phyloP scores from a whole-genome alignment of 176 grass and related monocot genomes.

The Luzula sylvatica region DNA sequence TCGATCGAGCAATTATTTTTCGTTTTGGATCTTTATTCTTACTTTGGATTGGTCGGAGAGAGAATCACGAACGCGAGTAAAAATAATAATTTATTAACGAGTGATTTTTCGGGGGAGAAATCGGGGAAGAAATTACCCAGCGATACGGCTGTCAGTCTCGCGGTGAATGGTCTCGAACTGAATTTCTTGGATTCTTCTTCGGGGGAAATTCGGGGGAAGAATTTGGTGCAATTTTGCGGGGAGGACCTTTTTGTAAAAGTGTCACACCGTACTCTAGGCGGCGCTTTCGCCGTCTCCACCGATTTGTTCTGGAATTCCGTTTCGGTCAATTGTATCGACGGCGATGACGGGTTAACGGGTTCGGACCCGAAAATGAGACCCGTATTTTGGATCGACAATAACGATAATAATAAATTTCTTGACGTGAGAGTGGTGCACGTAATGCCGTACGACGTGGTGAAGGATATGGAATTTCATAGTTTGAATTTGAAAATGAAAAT shows the following conservation, averaged over 20 bases:
- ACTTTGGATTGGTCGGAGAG: conserved; percentile 88
- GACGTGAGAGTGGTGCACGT: conserved; percentile 78
- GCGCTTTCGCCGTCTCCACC: conserved; percentile 91
- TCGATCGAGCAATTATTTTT: conserved; percentile 96
- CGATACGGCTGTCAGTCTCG: conserved; percentile 88
- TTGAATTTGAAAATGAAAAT: conserved; percentile 74
- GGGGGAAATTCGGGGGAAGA: conserved; percentile 28
- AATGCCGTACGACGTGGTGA: conserved; percentile 64
- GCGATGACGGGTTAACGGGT: not conserved
- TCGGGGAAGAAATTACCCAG: conserved; percentile 74
- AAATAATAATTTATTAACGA: conserved; percentile 28
- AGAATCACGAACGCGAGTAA: conserved; percentile 62
- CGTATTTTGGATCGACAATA: conserved; percentile 95
- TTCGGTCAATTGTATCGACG: conserved; percentile 86
- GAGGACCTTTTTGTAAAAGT: conserved; percentile 78
- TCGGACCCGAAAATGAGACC: conserved; percentile 57
- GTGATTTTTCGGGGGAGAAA: conserved; percentile 27
- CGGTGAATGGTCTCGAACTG: conserved; percentile 54
- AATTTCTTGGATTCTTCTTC: conserved; percentile 80
- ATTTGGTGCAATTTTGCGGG: conserved; percentile 83
- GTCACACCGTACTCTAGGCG: conserved; percentile 95
- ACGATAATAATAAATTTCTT: conserved; percentile 54
- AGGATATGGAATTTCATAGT: conserved; percentile 93
- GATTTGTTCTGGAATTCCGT: conserved; percentile 68
- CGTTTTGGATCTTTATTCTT: conserved; percentile 82